Evolutionary conservation across 2,329 filamentous ascomycete species (phyloP).

Genomic region (Aureobasidium pullulans): DNA sequence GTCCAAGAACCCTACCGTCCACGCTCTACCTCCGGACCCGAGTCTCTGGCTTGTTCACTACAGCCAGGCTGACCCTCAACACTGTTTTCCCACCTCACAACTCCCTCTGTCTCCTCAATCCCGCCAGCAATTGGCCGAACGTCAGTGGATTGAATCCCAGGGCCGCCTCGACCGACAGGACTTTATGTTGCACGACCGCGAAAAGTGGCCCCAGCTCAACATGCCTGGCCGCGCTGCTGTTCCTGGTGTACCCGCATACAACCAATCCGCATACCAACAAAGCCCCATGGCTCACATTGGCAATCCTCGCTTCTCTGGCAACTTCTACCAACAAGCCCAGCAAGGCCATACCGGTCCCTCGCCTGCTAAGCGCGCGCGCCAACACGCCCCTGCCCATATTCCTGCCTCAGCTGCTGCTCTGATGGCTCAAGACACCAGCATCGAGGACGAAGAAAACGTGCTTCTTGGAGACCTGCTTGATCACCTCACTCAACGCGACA

Average conservation of each 20-base stretch:
- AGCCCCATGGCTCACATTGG: slow-evolving; percentile 17
- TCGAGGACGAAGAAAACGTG: slow-evolving; percentile 87
- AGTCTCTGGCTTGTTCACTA: slow-evolving; percentile 91
- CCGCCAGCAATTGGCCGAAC: slow-evolving; percentile 37
- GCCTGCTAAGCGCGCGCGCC: slow-evolving; percentile 39
- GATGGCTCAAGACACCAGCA: slow-evolving; percentile 38
- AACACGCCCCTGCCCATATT: slow-evolving; percentile 31
- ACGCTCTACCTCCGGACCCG: slow-evolving; percentile 65
- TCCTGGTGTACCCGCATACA: slow-evolving; percentile 10
- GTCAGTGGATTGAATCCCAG: slow-evolving; percentile 57
- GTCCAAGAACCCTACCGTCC: slow-evolving; percentile 63
- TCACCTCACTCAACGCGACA: slow-evolving; percentile 77
- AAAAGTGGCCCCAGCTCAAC: slow-evolving; percentile 81
- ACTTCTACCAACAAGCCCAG: slow-evolving; percentile 17
- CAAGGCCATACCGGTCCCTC: slow-evolving; percentile 29
- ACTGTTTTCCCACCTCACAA: slow-evolving; percentile 62
- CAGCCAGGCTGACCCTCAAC: slow-evolving; percentile 63
- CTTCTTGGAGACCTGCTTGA: slow-evolving; percentile 85
- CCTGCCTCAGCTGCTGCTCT: slow-evolving; percentile 37
- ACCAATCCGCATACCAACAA: slow-evolving; percentile 17
- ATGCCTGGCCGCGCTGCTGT: slow-evolving; percentile 45
- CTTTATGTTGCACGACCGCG: slow-evolving; percentile 85
- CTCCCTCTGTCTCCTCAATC: slow-evolving; percentile 49
- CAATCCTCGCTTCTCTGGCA: slow-evolving; percentile 17
- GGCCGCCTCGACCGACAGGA: slow-evolving; percentile 83